Evolutionary conservation across 2,329 filamentous ascomycete genomes (phyloP), one percentile per base, ranked within the genome.

Genomic region (Epichloe bromicola): DNA sequence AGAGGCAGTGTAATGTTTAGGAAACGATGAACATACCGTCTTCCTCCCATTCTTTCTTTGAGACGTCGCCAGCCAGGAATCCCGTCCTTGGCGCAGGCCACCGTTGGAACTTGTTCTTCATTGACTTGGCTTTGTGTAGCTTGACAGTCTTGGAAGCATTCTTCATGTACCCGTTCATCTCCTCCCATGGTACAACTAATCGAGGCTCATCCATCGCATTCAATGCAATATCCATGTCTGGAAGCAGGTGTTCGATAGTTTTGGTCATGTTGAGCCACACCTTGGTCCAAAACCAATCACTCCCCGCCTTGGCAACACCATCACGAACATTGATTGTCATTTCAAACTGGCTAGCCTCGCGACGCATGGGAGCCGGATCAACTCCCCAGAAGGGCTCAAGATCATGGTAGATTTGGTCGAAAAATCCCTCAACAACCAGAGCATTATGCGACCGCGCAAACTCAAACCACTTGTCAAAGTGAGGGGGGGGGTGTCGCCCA

Each of bases 141-240:
- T 62, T 64, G 43, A 71, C 67, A 8, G 70, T 74, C 54, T 72
- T 66, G 49, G 71, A 67, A 36, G 80, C 80, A 52, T 72, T 71
- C 44, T 68, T 62, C 65, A 86, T 71, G 51, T 76, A 73, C 1
- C 63, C 62, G 26, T 77, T 66, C 48, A 85, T 75, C 5, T 79
- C 74, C 59, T 85, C 80, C 73, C 75, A 83, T 3, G 80, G 75
- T 2, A 79, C 76, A 12, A 85, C 73, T 8, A 86, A 59, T 26
- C 82, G 71, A 39, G 82, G 82, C 60, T 85, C 81, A 57, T 86
- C 82, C 74, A 85, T 79, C 34, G 76, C 71, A 55, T 85, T 86
- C 53, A 85, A 70, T 0, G 82, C 74, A 52, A 85, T 72, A 54
- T 85, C 81, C 75, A 86, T 80, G 58, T 86, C 81, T 2, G 82